A percentile compares a stretch with the other conserved stretches of the same genome.
phyloP scores from a whole-genome alignment of 2,329 filamentous ascomycete genomes.

The Penicillium sp. region DNA sequence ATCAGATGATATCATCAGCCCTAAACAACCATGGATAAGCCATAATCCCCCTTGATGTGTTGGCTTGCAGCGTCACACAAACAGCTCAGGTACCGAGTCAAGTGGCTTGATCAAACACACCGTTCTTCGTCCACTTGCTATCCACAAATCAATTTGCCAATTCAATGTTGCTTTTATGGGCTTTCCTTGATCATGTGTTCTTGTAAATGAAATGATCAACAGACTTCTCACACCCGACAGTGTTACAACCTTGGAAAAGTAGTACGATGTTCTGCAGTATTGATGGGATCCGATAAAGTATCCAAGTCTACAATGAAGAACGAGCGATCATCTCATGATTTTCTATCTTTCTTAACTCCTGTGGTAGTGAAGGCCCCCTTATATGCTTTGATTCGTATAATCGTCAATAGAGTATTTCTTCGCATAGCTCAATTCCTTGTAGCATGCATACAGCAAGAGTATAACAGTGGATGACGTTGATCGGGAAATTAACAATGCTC shows the following conservation, averaged over 20 bases:
- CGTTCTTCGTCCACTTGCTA: not conserved
- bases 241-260: slow-evolving; percentile 6
- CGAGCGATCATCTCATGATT: no score
- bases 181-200: slow-evolving; percentile 7
- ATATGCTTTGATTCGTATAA: not conserved
- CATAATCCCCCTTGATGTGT: not conserved
- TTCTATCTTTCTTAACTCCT: not conserved
- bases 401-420: not conserved
- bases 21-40: not conserved
- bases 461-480: not conserved
- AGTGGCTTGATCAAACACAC: not conserved
- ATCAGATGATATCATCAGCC: slow-evolving; percentile 12
- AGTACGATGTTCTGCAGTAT: slow-evolving; percentile 7
- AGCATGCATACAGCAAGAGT: not conserved
- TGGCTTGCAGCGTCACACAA: slow-evolving; percentile 17
- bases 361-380: not conserved
- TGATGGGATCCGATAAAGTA: slow-evolving; percentile 1
- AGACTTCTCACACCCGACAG: slow-evolving; percentile 7
- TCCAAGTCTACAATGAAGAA: not conserved
- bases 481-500: not conserved
- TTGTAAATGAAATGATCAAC: slow-evolving; percentile 4
- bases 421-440: not conserved
- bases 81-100: slow-evolving; percentile 23
- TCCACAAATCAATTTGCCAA: not conserved
- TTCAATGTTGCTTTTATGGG: not conserved